Conservation (phyloP, 2,329 filamentous ascomycete genomes). For the Cercospora sp. region DNA sequence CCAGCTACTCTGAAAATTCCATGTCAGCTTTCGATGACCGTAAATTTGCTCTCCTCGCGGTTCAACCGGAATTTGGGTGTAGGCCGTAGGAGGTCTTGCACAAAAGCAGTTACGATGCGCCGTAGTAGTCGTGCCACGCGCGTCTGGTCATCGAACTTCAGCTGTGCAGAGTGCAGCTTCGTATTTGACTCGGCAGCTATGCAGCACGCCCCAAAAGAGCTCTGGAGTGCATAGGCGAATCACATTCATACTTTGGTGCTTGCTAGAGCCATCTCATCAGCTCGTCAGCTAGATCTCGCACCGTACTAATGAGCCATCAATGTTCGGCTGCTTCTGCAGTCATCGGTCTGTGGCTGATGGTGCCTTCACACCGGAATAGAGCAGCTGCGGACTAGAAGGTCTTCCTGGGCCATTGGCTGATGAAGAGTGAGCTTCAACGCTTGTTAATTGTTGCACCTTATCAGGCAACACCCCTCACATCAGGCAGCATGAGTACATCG, state of each 20-base stretch:
- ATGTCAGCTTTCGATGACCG: not conserved
- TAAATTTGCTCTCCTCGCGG: not conserved
- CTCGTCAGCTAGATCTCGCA: not conserved
- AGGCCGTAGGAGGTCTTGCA: not conserved
- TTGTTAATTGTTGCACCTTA: not conserved
- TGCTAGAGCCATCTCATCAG: not conserved
- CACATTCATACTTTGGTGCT: not conserved
- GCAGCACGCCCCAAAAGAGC: not conserved
- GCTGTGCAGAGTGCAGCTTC: not conserved
- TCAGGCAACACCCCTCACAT: not conserved
- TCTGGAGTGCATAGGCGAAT: not conserved
- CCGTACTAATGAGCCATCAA: not conserved
- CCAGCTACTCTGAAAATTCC: not conserved
- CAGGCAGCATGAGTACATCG: not conserved
- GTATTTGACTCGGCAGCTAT: slow-evolving; percentile 2
- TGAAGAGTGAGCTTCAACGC: not conserved
- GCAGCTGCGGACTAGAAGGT: not conserved
- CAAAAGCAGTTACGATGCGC: not conserved
- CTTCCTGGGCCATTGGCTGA: not conserved
- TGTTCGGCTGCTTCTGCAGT: not conserved
- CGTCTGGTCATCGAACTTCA: not conserved
- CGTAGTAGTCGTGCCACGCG: not conserved
- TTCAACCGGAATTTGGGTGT: not conserved
- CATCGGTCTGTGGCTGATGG: not conserved
- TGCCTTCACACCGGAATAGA: not conserved